A percentile compares a stretch with the other conserved stretches of the same genome.
Conservation (phyloP, 495 filamentous ascomycete species). For the Articulospora tetracladia region DNA sequence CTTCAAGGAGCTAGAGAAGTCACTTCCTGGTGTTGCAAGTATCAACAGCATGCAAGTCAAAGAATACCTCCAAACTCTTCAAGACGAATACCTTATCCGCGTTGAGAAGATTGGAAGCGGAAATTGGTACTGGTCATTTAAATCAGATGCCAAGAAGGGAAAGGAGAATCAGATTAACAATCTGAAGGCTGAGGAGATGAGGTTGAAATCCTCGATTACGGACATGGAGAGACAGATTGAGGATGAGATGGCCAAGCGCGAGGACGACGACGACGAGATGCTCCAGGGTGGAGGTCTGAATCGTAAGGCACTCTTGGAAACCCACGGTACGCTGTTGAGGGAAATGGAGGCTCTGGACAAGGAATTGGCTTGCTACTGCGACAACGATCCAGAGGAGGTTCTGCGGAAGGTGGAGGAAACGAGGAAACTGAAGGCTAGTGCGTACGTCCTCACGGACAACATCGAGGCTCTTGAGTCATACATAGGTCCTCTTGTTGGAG, state of each 20-base stretch:
- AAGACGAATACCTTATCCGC: conserved; percentile 61
- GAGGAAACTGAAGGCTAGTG: conserved; percentile 39
- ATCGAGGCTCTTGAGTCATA: conserved; percentile 57
- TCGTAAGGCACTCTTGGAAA: conserved; percentile 29
- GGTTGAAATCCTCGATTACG: conserved; percentile 31
- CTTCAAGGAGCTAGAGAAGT: conserved; percentile 73
- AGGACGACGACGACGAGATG: conserved; percentile 33
- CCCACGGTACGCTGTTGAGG: conserved; percentile 29
- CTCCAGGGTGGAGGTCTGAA: conserved; percentile 22
- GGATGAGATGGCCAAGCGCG: conserved; percentile 39
- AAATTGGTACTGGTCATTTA: conserved; percentile 82
- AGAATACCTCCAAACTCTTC: conserved; percentile 61
- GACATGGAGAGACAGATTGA: conserved; percentile 39
- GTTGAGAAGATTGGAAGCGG: conserved; percentile 79
- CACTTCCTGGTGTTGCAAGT: conserved; percentile 59
- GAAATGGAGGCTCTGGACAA: conserved; percentile 35
- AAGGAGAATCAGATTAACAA: conserved; percentile 36
- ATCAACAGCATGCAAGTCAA: conserved; percentile 69
- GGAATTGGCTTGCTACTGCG: conserved; percentile 44
- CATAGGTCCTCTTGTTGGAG: conserved; percentile 44
- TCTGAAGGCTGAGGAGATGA: conserved; percentile 52
- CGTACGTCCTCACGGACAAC: conserved; percentile 59
- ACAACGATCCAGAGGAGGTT: conserved; percentile 49
- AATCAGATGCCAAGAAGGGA: conserved; percentile 53
- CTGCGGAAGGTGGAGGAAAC: conserved; percentile 47